Evolutionary conservation across 1,139 yeast species (phyloP), one percentile per base, ranked within the genome.

Genomic region (Nakaseomyces nivariensis): DNA sequence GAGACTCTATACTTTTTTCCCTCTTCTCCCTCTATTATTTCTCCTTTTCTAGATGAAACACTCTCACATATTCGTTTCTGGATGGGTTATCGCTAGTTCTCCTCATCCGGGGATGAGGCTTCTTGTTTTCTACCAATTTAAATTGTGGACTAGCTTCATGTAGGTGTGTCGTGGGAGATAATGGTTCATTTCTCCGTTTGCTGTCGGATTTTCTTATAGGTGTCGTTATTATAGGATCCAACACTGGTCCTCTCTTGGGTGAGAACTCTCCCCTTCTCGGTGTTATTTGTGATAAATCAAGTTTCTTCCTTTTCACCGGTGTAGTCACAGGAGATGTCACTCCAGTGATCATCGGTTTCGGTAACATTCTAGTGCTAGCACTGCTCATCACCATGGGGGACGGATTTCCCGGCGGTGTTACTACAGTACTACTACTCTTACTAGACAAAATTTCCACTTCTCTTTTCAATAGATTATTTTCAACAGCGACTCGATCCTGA

Each of bases 91-190:
- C 64, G 38, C 63, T 55, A n/a, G 54, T 58, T 37, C 66, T 51
- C 45, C 62, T 56, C 63, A 59, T 58, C 46, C 66, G 54, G 11
- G 66, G 64, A 50, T 62, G 66, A n/a, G 63, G 63, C 48, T 60
- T 61, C 42, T 56, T 58, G 47, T 56, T 58, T 47, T 62, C 67
- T 5, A 62, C 66, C 27, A 62, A 52, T 46, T 54, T 56, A 27
- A 59, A 51, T 24, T 43, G 44, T 5, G 44, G 33, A 13, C 44
- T n/a, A 43, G 46, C 11, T 34, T 46, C 25, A 53, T 50, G 25
- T 37, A 46, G 32, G 25, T 36, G 38, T 43, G 47, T 6, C 4
- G 11, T 11, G 7, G 44, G 44, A 7, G 44, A 41, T n/a, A 41
- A 10, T n/a, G 44, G 44, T 17, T 41, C 44, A 40, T 34, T 40